Conservation (phyloP, 345 rosid genomes). For the Hypericum perforatum region DNA sequence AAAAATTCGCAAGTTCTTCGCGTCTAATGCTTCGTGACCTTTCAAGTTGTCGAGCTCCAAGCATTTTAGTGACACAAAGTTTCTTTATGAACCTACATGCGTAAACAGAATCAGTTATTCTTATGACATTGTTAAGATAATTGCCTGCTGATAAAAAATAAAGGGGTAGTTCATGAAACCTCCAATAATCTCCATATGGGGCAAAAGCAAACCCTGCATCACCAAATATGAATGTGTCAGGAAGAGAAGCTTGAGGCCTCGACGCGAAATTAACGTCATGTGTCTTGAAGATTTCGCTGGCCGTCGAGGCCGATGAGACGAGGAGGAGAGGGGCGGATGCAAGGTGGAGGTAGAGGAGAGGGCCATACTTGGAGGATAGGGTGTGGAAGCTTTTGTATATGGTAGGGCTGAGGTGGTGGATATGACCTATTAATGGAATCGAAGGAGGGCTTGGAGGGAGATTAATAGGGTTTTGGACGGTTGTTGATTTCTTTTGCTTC, state of each 20-base stretch:
- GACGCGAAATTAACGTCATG: slow-evolving; percentile 10
- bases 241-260: background rate
- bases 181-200: slow-evolving; percentile 11
- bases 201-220: slow-evolving; percentile 2
- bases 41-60: slow-evolving; percentile 21
- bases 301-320: slow-evolving; percentile 31
- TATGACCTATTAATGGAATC: too few relatives aligned
- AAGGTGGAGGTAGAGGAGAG: slow-evolving; percentile 28
- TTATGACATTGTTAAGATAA: slow-evolving; percentile 15
- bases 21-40: slow-evolving; percentile 15
- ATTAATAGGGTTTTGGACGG: too few relatives aligned
- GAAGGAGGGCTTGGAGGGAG: too few relatives aligned
- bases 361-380: slow-evolving; percentile 26
- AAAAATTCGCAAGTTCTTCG: slow-evolving; percentile 21
- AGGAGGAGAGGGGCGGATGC: slow-evolving; percentile 20
- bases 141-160: slow-evolving; percentile 10
- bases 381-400: slow-evolving; percentile 19
- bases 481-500: too few relatives aligned
- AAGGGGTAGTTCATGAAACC: slow-evolving; percentile 15
- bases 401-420: slow-evolving; percentile 15
- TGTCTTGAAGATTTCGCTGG: slow-evolving; percentile 20
- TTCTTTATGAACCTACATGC: slow-evolving; percentile 48
- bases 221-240: background rate
- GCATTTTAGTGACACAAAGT: slow-evolving; percentile 27
- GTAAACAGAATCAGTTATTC: slow-evolving; percentile 14